Conservation (phyloP, 495 filamentous ascomycete species). For the Bacidia rubella region DNA sequence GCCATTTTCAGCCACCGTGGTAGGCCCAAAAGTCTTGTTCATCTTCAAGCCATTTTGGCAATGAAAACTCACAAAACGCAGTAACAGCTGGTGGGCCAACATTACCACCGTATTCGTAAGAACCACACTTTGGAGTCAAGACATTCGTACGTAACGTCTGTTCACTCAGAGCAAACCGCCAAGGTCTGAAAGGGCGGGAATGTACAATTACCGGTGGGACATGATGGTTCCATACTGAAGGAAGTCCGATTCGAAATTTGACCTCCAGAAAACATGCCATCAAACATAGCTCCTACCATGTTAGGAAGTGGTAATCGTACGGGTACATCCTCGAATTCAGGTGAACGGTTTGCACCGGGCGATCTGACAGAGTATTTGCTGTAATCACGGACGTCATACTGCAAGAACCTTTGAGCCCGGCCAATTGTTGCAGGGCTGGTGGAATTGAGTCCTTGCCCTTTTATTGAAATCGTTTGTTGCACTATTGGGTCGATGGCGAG, state of each 20-base stretch:
- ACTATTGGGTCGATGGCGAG: neutral
- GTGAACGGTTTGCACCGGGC: neutral
- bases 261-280: neutral
- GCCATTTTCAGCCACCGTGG: neutral
- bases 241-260: neutral
- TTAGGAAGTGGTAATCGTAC: neutral
- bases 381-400: neutral
- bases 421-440: neutral
- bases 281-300: neutral
- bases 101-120: neutral
- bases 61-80: neutral
- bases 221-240: constrained; percentile 6
- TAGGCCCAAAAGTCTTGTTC: neutral
- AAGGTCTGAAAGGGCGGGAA: constrained; percentile 31
- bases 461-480: neutral
- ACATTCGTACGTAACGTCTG: constrained; percentile 24
- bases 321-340: neutral
- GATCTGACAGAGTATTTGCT: no score
- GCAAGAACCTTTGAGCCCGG: neutral
- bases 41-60: neutral
- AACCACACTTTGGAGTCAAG: neutral
- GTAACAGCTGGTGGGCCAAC: no score
- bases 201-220: constrained; percentile 34
- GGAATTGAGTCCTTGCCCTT: neutral
- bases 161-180: constrained; percentile 28